phyloP scores from a whole-genome alignment of 83 land plant genomes.

The Isoetes engelmannii region DNA sequence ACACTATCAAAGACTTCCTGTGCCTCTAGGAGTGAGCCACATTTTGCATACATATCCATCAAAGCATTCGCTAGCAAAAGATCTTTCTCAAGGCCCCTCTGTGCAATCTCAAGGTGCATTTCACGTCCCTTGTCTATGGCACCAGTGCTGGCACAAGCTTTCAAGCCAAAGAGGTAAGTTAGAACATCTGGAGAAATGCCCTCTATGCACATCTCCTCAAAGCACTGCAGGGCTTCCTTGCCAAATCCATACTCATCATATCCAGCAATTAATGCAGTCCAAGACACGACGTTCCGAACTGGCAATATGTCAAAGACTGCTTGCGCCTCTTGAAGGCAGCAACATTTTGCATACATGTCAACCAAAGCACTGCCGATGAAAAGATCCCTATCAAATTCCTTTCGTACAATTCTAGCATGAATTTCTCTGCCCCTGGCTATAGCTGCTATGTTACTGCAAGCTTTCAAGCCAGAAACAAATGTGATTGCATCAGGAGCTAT shows the following conservation, averaged over 20 bases:
- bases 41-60: too few species aligned
- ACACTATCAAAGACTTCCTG: too few species aligned
- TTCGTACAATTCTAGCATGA: background rate
- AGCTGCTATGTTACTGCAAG: background rate
- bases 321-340: background rate
- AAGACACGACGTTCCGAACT: background rate
- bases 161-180: too few species aligned
- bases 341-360: conserved; percentile 9
- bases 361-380: background rate
- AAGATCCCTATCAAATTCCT: background rate
- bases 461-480: conserved; percentile 10
- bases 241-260: background rate
- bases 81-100: background rate
- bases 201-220: conserved; percentile 3
- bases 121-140: conserved; percentile 6
- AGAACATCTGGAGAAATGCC: background rate
- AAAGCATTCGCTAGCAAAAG: too few species aligned
- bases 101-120: conserved; percentile 1
- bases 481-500: background rate
- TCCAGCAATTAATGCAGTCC: background rate
- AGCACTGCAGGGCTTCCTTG: conserved; percentile 1
- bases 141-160: conserved; percentile 4
- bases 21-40: too few species aligned
- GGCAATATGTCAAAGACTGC: background rate
- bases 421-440: background rate